Evolutionary conservation across 2,329 filamentous ascomycete genomes (phyloP).

Genomic region (Botrytis medusae): DNA sequence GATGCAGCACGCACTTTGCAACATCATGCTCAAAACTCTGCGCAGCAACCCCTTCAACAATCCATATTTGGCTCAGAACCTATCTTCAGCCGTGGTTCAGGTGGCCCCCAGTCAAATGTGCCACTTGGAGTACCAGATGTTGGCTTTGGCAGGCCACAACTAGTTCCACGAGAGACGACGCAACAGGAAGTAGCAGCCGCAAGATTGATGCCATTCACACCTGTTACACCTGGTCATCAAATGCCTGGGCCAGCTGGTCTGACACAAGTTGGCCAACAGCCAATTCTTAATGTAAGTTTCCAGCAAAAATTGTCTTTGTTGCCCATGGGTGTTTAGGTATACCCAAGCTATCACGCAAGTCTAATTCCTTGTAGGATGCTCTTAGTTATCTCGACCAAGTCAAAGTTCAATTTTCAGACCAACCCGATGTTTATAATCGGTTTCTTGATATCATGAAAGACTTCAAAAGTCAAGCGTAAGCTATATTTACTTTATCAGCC

Average conservation of each 20-base stretch:
- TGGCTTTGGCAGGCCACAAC: constrained; percentile 61
- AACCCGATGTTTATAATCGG: constrained; percentile 94
- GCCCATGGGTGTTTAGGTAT: constrained; percentile 24
- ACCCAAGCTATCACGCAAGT: background rate
- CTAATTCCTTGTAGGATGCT: constrained; percentile 57
- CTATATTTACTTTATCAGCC: constrained; percentile 31
- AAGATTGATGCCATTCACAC: constrained; percentile 61
- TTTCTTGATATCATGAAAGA: constrained; percentile 99
- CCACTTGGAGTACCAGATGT: constrained; percentile 57
- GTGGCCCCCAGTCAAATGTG: constrained; percentile 39
- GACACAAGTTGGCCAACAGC: constrained; percentile 72
- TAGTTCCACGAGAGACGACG: constrained; percentile 38
- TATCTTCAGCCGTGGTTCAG: constrained; percentile 39
- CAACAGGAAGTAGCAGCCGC: constrained; percentile 52
- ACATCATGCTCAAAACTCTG: constrained; percentile 50
- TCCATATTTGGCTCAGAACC: constrained; percentile 57
- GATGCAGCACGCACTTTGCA: constrained; percentile 54
- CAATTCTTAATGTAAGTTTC: constrained; percentile 69
- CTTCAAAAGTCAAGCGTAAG: constrained; percentile 94
- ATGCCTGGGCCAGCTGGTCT: constrained; percentile 50
- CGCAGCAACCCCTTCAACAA: constrained; percentile 47
- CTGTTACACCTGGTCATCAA: constrained; percentile 41
- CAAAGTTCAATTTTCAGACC: constrained; percentile 95
- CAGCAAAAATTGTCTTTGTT: background rate
- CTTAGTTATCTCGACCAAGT: constrained; percentile 97